These are phyloP conservation scores for Beauveria bassiana DNA, from an alignment of 2,329 filamentous ascomycete species.

Conservation along the genomic window DNA sequence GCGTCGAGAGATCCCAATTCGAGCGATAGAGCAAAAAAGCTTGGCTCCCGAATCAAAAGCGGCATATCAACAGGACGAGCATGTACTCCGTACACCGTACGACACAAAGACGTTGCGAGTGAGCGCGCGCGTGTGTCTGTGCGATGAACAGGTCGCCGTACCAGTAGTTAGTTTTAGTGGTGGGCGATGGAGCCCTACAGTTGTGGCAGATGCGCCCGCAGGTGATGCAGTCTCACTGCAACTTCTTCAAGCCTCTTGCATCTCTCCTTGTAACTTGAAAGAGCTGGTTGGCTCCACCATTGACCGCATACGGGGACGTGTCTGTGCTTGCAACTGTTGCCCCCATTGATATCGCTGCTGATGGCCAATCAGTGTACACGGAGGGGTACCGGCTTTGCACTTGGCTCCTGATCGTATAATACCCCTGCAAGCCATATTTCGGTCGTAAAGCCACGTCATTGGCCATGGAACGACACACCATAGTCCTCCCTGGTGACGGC, in stretches of 20 bases:
- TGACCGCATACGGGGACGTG: not conserved
- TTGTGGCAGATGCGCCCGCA: conserved; percentile 1
- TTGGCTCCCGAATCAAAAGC: not conserved
- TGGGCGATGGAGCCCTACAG: conserved; percentile 4
- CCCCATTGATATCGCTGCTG: not conserved
- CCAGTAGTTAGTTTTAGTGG: not conserved
- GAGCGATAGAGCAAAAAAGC: not conserved
- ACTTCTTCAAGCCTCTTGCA: too few relatives aligned
- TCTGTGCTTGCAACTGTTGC: not conserved
- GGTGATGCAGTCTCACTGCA: too few relatives aligned
- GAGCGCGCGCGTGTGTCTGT: not conserved
- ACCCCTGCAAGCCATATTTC: too few relatives aligned
- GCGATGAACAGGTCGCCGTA: not conserved
- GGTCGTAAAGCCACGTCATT: too few relatives aligned
- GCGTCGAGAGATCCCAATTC: not conserved
- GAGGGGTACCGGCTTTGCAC: too few relatives aligned
- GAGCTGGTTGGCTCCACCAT: not conserved
- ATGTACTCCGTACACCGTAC: not conserved
- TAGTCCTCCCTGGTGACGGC: too few relatives aligned
- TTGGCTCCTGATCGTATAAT: too few relatives aligned
- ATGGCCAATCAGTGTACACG: not conserved
- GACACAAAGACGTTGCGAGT: not conserved
- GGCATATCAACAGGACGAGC: not conserved
- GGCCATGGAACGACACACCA: too few relatives aligned
- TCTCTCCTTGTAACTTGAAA: too few relatives aligned